Evolutionary conservation across 2,329 filamentous ascomycete species (phyloP), one percentile per base, ranked within the genome.

Genomic region (Xylariaceae sp.): DNA sequence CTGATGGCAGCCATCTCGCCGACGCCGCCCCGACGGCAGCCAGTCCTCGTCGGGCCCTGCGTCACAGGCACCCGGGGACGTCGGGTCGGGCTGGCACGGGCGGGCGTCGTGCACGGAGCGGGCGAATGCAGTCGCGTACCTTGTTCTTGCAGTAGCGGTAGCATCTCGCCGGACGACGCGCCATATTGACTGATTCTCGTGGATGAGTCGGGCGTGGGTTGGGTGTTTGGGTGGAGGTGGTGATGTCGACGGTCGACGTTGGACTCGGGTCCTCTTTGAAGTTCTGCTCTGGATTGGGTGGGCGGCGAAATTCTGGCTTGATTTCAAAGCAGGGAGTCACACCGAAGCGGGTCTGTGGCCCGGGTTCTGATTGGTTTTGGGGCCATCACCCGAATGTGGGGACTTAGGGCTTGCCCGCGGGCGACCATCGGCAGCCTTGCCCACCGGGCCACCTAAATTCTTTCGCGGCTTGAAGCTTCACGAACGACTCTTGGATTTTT

Each of bases 81-180:
- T n/a, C n/a, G n/a, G n/a, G n/a, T n/a, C n/a, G n/a, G n/a, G n/a
- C n/a, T n/a, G n/a, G n/a, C n/a, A n/a, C n/a, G n/a, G n/a, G n/a
- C n/a, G n/a, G n/a, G n/a, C n/a, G n/a, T n/a, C n/a, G n/a, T n/a
- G n/a, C n/a, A n/a, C n/a, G n/a, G n/a, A n/a, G n/a, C n/a, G n/a
- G n/a, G n/a, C n/a, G n/a, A n/a, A n/a, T n/a, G n/a, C n/a, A 5
- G 18, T 31, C 18, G 32, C 83, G 72, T 66, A 94, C 88, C 88
- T 95, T 95, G 83, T 96, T 98, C 87, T 98, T 98, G 89, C 92
- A 98, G 85, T 98, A 98, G 65, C 92, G 83, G 81, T 94, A 98
- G 77, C 92, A 98, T 77, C 92, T 85, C 64, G 92, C 92, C 65
- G 92, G 92, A 84, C 92, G 88, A 72, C 92, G 88, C 65, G 92